Percentiles rank a stretch among this genome's conserved stretches.
Conservation (phyloP, 208 protist genomes). For the Leishmania gerbilli region DNA sequence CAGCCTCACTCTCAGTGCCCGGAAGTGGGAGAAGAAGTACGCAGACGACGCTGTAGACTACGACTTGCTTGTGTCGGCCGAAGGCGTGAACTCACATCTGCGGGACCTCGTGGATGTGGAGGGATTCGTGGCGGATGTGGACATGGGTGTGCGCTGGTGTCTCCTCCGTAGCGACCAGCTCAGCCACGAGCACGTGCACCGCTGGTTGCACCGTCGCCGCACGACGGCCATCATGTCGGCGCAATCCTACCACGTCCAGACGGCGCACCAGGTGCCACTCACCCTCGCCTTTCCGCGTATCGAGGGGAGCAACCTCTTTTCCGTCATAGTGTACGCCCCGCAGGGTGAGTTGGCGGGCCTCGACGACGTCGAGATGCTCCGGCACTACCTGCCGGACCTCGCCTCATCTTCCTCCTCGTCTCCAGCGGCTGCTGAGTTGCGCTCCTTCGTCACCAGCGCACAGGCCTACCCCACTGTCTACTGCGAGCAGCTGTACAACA, state of each 20-base stretch:
- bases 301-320: slow-evolving; percentile 62
- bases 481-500: slow-evolving; percentile 90
- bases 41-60: slow-evolving; percentile 75
- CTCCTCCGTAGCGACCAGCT: slow-evolving; percentile 50
- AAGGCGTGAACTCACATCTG: slow-evolving; percentile 81
- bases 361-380: slow-evolving; percentile 46
- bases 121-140: slow-evolving; percentile 72
- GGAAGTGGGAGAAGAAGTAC: slow-evolving; percentile 77
- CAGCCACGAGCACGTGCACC: slow-evolving; percentile 74
- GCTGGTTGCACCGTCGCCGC: slow-evolving; percentile 74
- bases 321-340: slow-evolving; percentile 85
- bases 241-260: slow-evolving; percentile 51
- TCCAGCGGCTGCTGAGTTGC: slow-evolving; percentile 27
- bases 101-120: slow-evolving; percentile 86
- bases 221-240: slow-evolving; percentile 34
- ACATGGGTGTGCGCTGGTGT: slow-evolving; percentile 83
- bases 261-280: slow-evolving; percentile 59
- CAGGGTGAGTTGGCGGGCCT: slow-evolving; percentile 51
- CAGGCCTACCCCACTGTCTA: slow-evolving; percentile 73
- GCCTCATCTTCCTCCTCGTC: slow-evolving; percentile 9
- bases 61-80: slow-evolving; percentile 82
- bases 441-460: slow-evolving; percentile 34
- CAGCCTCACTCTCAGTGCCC: slow-evolving; percentile 71
- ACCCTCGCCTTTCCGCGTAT: slow-evolving; percentile 76
- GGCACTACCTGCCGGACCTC: slow-evolving; percentile 41